Evolutionary conservation across 2,329 filamentous ascomycete species (phyloP).

Genomic region (Cyphellophora europaea): DNA sequence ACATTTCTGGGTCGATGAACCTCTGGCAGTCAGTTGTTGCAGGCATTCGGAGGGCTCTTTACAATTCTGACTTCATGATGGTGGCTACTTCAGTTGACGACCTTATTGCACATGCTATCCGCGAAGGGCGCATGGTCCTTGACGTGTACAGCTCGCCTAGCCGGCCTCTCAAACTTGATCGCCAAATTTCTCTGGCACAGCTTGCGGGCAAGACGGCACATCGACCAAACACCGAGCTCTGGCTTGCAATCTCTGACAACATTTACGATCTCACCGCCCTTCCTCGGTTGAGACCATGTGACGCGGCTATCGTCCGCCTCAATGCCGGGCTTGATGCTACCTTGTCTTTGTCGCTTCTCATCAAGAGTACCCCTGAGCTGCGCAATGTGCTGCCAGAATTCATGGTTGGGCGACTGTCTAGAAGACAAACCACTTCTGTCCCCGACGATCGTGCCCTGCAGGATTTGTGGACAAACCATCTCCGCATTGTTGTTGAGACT

Average conservation of each 20-base stretch:
- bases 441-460: constrained; percentile 8
- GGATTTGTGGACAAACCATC: constrained; percentile 9
- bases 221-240: constrained; percentile 17
- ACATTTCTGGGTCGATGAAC: constrained; percentile 40
- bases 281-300: constrained; percentile 8
- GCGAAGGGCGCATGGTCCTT: constrained; percentile 47
- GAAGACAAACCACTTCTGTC: constrained; percentile 6
- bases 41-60: constrained; percentile 47
- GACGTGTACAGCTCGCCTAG: constrained; percentile 50
- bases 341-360: constrained; percentile 9
- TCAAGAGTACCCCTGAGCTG: constrained; percentile 8
- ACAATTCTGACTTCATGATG: constrained; percentile 43
- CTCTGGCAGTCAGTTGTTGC: constrained; percentile 47
- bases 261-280: constrained; percentile 11
- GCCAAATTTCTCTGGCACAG: constrained; percentile 41
- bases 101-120: constrained; percentile 44
- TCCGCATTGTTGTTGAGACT: constrained; percentile 9
- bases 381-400: constrained; percentile 9
- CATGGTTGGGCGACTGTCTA: constrained; percentile 8
- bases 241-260: constrained; percentile 7
- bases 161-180: constrained; percentile 41
- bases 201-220: constrained; percentile 45
- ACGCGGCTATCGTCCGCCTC: constrained; percentile 7
- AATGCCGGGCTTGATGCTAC: constrained; percentile 10
- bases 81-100: constrained; percentile 37